Conservation (phyloP, 208 protist genomes). For the Crithidia brevicula region DNA sequence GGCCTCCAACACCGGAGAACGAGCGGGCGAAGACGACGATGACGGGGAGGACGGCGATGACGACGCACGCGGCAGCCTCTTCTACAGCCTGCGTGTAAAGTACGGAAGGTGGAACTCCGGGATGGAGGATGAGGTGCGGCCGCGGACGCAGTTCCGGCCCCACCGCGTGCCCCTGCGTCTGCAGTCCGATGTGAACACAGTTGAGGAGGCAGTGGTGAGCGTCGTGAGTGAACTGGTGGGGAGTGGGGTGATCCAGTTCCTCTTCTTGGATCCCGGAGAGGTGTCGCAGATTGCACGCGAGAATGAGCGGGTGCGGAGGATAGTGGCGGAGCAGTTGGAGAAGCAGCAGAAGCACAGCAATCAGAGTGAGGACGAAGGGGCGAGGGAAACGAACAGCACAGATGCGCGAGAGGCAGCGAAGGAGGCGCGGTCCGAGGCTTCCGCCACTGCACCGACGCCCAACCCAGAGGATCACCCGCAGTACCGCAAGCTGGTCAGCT, state of each 20-base stretch:
- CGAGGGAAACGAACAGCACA: neutral
- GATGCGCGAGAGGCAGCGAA: neutral
- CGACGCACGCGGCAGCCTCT: conserved; percentile 1
- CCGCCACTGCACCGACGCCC: too few relatives aligned
- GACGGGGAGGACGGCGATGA: conserved; percentile 3
- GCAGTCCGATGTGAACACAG: conserved; percentile 7
- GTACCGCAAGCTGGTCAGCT: conserved; percentile 27
- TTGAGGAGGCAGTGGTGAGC: conserved; percentile 25
- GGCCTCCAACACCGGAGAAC: neutral
- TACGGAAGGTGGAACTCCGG: conserved; percentile 8
- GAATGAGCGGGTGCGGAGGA: conserved; percentile 13
- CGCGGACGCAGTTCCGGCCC: conserved; percentile 24
- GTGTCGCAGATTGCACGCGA: conserved; percentile 17
- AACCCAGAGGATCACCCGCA: conserved; percentile 20
- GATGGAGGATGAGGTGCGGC: conserved; percentile 23
- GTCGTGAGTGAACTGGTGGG: conserved; percentile 21
- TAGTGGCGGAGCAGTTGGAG: conserved; percentile 14
- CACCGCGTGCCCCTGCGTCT: conserved; percentile 17
- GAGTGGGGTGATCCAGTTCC: conserved; percentile 24
- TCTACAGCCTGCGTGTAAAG: conserved; percentile 26
- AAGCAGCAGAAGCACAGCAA: neutral
- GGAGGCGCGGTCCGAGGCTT: too few relatives aligned
- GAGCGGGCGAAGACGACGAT: neutral
- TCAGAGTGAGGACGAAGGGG: too few relatives aligned
- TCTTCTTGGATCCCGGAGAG: conserved; percentile 15